Evolutionary conservation across 1,284 basidiomycete genomes (phyloP).

Genomic region (Ganoderma sinense): DNA sequence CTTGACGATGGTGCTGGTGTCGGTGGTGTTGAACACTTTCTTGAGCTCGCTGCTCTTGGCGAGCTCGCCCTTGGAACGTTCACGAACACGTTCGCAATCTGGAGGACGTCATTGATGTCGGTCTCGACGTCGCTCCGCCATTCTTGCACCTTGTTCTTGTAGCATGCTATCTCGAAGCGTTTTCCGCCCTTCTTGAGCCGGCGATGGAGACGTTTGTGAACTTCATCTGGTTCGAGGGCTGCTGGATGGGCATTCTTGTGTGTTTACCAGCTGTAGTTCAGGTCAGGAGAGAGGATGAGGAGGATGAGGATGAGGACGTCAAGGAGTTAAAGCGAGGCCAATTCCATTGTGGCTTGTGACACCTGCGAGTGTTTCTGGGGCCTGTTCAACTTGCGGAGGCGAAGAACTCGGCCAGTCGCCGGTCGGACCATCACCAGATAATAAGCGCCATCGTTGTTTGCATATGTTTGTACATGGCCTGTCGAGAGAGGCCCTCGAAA

Average conservation of each 20-base stretch:
- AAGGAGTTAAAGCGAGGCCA: not conserved
- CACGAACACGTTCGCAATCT: conserved; percentile 95
- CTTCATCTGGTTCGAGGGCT: conserved; percentile 92
- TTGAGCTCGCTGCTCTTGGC: conserved; percentile 90
- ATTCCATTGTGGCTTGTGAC: no score
- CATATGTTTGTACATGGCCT: no score
- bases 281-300: conserved; percentile 4
- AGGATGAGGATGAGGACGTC: not conserved
- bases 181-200: conserved; percentile 97
- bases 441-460: no score
- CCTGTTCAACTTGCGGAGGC: no score
- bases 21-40: conserved; percentile 89
- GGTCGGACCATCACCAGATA: no score
- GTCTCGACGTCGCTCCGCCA: conserved; percentile 95
- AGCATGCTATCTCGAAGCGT: conserved; percentile 99
- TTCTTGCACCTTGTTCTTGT: conserved; percentile 99
- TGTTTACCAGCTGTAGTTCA: not conserved
- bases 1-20: conserved; percentile 79
- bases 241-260: conserved; percentile 67
- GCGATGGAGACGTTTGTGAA: conserved; percentile 96
- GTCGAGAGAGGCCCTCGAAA: no score
- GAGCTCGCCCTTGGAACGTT: conserved; percentile 98
- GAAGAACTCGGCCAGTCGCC: no score
- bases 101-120: conserved; percentile 94
- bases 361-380: no score